A percentile compares a stretch with the other conserved stretches of the same genome.
Evolutionary conservation across 257 asterid species (phyloP).

Genomic region (Euphrasia confusa): DNA sequence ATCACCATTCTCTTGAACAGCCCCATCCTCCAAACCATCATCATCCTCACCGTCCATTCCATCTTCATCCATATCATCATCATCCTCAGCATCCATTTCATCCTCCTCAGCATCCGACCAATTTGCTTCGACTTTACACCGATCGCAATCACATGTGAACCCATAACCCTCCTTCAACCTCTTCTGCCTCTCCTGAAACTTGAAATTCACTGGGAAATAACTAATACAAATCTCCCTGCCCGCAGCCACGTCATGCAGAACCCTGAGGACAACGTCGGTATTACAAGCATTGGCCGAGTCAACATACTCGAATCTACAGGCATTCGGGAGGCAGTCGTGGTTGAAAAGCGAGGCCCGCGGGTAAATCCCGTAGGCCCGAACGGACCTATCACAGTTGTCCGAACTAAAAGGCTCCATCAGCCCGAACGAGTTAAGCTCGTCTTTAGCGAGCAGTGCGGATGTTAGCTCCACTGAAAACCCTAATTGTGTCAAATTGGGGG

Average conservation of each 20-base stretch:
- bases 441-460: conserved; percentile 71
- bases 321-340: conserved; percentile 97
- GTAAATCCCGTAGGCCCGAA: conserved; percentile 81
- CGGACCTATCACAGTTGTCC: conserved; percentile 52
- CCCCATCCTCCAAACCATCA: conserved; percentile 35
- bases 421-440: conserved; percentile 80
- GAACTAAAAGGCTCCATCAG: conserved; percentile 64
- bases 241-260: conserved; percentile 66
- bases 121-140: conserved; percentile 87
- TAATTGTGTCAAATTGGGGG: conserved; percentile 24
- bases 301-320: conserved; percentile 84
- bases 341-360: conserved; percentile 81
- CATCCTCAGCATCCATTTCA: conserved; percentile 49
- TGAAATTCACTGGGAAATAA: conserved; percentile 81
- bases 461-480: conserved; percentile 55
- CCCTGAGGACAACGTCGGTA: conserved; percentile 60
- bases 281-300: conserved; percentile 41
- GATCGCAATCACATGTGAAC: conserved; percentile 72
- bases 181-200: conserved; percentile 71
- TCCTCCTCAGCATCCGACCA: conserved; percentile 83
- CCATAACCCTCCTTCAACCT: conserved; percentile 88
- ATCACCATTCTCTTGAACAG: conserved; percentile 23
- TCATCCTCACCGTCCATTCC: conserved; percentile 56
- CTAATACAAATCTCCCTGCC: conserved; percentile 83
- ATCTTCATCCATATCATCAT: conserved; percentile 33